Percentiles rank a stretch among this genome's conserved stretches.
These are phyloP conservation scores for Kalmanozyma brasiliensis DNA, from an alignment of 1,284 basidiomycete genomes.

Conservation along the genomic window DNA sequence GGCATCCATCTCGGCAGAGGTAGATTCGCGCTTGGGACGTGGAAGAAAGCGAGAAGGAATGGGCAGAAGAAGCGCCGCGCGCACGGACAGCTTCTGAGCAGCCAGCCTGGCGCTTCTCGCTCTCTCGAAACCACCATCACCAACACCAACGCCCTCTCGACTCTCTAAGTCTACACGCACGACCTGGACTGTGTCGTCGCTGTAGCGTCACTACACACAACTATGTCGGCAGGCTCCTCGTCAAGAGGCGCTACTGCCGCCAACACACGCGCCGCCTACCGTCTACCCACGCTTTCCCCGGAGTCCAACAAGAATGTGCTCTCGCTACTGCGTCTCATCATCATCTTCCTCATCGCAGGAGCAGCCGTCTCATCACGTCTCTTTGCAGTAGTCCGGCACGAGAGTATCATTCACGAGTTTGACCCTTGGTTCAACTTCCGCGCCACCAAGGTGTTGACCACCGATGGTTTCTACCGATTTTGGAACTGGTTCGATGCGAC, in stretches of 20 bases:
- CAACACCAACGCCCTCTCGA: background rate
- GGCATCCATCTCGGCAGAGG: slow-evolving; percentile 1
- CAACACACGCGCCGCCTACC: slow-evolving; percentile 36
- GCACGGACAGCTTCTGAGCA: slow-evolving; percentile 11
- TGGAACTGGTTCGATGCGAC: slow-evolving; percentile 99
- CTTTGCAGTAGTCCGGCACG: slow-evolving; percentile 97
- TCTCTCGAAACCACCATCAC: slow-evolving; percentile 4
- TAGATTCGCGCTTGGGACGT: background rate
- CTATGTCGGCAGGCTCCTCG: slow-evolving; percentile 25
- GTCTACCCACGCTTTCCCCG: slow-evolving; percentile 41
- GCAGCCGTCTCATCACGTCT: slow-evolving; percentile 94
- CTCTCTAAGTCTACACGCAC: slow-evolving; percentile 2
- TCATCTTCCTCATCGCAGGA: slow-evolving; percentile 68
- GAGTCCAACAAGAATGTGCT: slow-evolving; percentile 55
- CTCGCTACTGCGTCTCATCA: slow-evolving; percentile 62
- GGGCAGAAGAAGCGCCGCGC: slow-evolving; percentile 10
- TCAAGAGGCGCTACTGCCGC: slow-evolving; percentile 9
- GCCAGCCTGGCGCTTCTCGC: too few species aligned
- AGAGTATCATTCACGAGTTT: slow-evolving; percentile 99
- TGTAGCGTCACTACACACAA: slow-evolving; percentile 1
- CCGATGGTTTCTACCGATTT: slow-evolving; percentile 67
- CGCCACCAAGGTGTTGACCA: slow-evolving; percentile 85
- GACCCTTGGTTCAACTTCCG: slow-evolving; percentile 80
- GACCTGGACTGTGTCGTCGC: slow-evolving; percentile 10
- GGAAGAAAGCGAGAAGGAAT: slow-evolving; percentile 13